Evolutionary conservation across 2,329 filamentous ascomycete species (phyloP).

Genomic region (Trichoderma sp.): DNA sequence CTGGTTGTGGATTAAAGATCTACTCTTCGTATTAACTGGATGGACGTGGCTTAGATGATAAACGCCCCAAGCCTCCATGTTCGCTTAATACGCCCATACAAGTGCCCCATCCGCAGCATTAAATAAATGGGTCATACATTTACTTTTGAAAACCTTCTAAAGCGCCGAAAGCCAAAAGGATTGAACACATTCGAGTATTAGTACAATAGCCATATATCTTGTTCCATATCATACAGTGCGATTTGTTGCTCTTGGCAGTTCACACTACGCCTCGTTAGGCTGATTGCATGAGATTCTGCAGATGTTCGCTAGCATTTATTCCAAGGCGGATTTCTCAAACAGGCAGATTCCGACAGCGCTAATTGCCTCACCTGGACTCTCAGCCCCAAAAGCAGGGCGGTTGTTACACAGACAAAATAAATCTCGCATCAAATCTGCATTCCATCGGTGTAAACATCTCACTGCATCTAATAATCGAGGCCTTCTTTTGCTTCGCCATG

Average conservation of each 20-base stretch:
- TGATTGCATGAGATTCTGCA: not conserved
- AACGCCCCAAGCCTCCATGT: not conserved
- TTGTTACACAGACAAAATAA: not conserved
- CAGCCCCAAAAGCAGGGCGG: not conserved
- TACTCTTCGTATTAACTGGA: not conserved
- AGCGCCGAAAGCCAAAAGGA: not conserved
- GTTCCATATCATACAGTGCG: not conserved
- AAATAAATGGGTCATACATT: no score
- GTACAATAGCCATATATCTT: not conserved
- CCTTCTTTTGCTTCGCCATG: not conserved
- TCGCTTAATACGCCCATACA: not conserved
- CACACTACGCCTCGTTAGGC: not conserved
- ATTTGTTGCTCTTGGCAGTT: no score
- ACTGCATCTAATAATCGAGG: not conserved
- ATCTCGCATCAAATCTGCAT: not conserved
- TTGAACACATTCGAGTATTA: not conserved
- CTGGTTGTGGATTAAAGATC: not conserved
- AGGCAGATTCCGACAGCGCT: not conserved
- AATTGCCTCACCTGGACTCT: not conserved
- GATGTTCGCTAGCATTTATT: not conserved
- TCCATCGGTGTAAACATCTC: not conserved
- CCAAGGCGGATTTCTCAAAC: not conserved
- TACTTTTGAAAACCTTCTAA: not conserved
- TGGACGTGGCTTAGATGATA: not conserved
- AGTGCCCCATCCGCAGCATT: no score